phyloP scores from a whole-genome alignment of 768 basidiomycete species.

The Chiua virens region DNA sequence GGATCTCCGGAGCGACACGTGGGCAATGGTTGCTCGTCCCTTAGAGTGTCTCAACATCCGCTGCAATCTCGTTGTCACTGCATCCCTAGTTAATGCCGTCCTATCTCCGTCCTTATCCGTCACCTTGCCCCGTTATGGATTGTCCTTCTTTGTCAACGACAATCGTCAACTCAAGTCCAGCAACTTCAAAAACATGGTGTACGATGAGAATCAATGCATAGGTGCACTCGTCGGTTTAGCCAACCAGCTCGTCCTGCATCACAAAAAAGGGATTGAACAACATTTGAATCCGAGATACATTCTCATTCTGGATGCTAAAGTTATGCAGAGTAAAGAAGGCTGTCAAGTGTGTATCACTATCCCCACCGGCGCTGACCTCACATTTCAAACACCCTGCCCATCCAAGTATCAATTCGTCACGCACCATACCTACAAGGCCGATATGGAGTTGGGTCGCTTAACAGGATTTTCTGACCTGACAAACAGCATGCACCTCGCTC shows the following conservation, averaged over 20 bases:
- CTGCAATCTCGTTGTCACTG: background rate
- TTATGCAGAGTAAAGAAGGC: conserved; percentile 1
- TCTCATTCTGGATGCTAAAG: conserved; percentile 7
- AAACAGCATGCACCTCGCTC: conserved; percentile 34
- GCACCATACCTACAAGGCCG: background rate
- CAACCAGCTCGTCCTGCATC: conserved; percentile 33
- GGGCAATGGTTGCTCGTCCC: conserved; percentile 12
- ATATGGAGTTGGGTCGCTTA: conserved; percentile 28
- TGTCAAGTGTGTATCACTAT: conserved; percentile 8
- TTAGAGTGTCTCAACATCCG: background rate
- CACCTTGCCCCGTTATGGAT: conserved; percentile 35
- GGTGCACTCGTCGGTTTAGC: conserved; percentile 43
- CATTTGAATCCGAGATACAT: conserved; percentile 6
- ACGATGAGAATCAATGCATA: conserved; percentile 36
- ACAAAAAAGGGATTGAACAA: background rate
- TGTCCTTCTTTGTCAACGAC: conserved; percentile 38
- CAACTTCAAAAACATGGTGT: conserved; percentile 38
- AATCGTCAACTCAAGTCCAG: conserved; percentile 33
- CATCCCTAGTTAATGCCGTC: background rate
- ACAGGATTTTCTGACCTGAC: conserved; percentile 16
- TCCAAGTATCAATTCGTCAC: background rate
- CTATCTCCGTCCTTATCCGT: conserved; percentile 9
- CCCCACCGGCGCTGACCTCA: background rate
- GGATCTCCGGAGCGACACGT: conserved; percentile 19
- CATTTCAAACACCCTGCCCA: background rate